Evolutionary conservation across 345 rosid genomes (phyloP), one percentile per base, ranked within the genome.

Genomic region (Citrus inodora): DNA sequence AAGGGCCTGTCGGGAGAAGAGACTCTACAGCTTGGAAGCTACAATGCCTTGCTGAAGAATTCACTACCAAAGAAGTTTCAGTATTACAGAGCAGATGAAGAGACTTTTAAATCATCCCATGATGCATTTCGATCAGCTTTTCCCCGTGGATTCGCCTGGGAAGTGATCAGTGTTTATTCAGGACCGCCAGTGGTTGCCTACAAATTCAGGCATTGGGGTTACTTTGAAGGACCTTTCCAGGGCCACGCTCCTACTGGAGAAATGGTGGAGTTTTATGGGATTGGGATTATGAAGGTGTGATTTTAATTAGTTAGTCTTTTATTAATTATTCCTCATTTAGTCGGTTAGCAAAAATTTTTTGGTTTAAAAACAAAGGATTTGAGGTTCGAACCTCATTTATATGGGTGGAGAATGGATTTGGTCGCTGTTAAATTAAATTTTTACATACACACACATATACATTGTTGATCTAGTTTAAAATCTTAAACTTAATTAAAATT

Each of bases 161-260:
- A 92, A 83, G 84, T 90, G 66, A 66, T 88, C 9, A 46, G 38
- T 5, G 97, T 95, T 21, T 90, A 89, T 63, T 90, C 93, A 0
- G 93, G 93, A 13, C 98, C 95, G 1, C 98, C 97, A 4, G 58
- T 82, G 16, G 90, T 93, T 69, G 77, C 93, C 58, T 93, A 75
- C 86, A 93, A 93, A 85, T 95, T 90, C 76, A 86, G 98, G 88
- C 98, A 89, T 33, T 90, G 94, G 97, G 97, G 95, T 32, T 86
- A 83, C 82, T 95, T 90, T 79, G 95, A 91, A 80, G 97, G 95
- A 17, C 87, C 87, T 71, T 95, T 80, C 74, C 86, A 89, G 68
- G 90, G 88, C 4, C 95, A 93, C 65, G 89, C 90, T 73, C 92
- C 97, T 24, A 90, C 92, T 0, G 97, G 94, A 22, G 88, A 93